Base-by-base conservation (phyloP, 2,329 filamentous ascomycete species). In the Alternaria viburni region DNA sequence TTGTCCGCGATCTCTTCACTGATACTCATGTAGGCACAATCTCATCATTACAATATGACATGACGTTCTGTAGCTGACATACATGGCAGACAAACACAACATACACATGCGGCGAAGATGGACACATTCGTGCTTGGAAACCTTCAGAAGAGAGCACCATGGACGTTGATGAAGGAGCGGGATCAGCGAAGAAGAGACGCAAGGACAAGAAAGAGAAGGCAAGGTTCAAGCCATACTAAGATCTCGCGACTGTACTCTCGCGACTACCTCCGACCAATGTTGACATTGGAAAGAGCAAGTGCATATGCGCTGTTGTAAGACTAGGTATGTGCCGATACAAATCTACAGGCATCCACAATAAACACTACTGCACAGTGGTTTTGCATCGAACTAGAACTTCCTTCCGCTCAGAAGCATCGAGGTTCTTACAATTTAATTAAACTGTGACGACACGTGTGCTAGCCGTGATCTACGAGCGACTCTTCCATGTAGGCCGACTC, bases 81-180 rank as follows among this genome's bases (percentile, higher is more conserved):
- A 6, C 9, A 28, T 23, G 3, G 43, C 51, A 79, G 76, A 75
- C 70, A 19, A 66, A 69, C 17, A 79, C 73, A 25, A 78, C 80
- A n/a, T 81, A 81, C 65, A 85, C 80, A 13, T 83, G 82, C 65
- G 83, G 83, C n/a, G 83, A 86, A 72, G 83, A 86, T 65, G 82
- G 83, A 9, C 72, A 72, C 6, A 75, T 85, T 28, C 79, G 80
- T 51, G 77, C 81, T 2, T 85, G 83, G 83, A 78, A 76, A 59
- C 65, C 68, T 8, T 57, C 60, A 12, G 64, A 62, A 6, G 72
- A 65, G 3, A 69, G 59, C 32, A 57, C 26, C 28, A 77, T 77
- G 74, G 70, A 76, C 6, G 55, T 73, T 15, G 75, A 76, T 15
- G 75, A 75, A 19, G 69, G 50, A 5, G 62, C 57, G 1, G 67